A percentile compares a stretch with the other conserved stretches of the same genome.
Conservation (phyloP, 441 rosid genomes). For the Daphne laureola region DNA sequence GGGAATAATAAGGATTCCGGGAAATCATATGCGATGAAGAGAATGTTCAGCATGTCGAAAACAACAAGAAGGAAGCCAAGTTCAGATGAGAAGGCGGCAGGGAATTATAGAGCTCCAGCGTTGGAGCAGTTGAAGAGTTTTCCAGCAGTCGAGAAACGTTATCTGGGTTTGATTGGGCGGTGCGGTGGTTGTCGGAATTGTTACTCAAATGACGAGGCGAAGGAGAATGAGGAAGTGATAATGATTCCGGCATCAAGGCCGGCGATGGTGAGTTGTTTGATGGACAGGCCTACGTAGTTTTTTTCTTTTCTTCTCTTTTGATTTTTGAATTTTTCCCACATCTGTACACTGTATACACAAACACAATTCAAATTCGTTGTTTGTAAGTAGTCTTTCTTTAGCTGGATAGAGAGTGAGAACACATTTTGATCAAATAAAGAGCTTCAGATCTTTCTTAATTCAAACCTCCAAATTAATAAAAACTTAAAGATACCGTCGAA, state of each 20-base stretch:
- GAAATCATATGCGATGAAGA: slow-evolving; percentile 24
- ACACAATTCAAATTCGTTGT: too few relatives aligned
- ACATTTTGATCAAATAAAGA: too few relatives aligned
- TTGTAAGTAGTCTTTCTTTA: too few relatives aligned
- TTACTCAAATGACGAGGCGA: slow-evolving; percentile 44
- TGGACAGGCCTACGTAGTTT: slow-evolving; percentile 11
- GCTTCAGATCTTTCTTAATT: too few relatives aligned
- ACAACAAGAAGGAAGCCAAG: slow-evolving; percentile 19
- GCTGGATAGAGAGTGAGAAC: too few relatives aligned
- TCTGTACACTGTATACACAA: too few relatives aligned
- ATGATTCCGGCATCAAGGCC: slow-evolving; percentile 75
- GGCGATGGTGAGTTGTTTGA: slow-evolving; percentile 22
- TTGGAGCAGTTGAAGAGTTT: slow-evolving; percentile 72
- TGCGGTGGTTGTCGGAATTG: slow-evolving; percentile 29
- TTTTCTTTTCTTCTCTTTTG: background rate
- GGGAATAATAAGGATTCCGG: slow-evolving; percentile 15
- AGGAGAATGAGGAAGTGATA: slow-evolving; percentile 28
- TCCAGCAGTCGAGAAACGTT: slow-evolving; percentile 61
- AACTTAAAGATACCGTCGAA: too few relatives aligned
- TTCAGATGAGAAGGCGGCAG: slow-evolving; percentile 3
- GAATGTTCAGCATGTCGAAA: slow-evolving; percentile 26
- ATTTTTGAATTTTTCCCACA: background rate
- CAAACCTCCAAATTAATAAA: too few relatives aligned
- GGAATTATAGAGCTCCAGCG: slow-evolving; percentile 35
- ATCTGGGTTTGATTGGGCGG: slow-evolving; percentile 59